Evolutionary conservation across 2,329 filamentous ascomycete species (phyloP), one percentile per base, ranked within the genome.

Genomic region (Aspergillus calidoustus): DNA sequence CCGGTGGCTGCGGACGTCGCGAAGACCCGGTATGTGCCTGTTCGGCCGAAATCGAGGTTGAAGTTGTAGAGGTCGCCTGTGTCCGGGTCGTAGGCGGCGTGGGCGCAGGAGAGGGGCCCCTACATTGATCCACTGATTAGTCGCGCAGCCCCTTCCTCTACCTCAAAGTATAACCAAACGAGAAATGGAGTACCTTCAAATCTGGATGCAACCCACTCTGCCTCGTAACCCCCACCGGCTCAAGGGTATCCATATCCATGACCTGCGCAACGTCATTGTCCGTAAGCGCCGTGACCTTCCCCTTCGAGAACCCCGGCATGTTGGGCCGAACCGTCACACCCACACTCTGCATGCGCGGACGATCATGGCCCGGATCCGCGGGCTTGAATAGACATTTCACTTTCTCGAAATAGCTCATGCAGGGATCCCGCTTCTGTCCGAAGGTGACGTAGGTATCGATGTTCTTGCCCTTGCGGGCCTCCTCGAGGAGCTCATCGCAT

Each of bases 41-140:
- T 71, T 0, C 73, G 75, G 0, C 87, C 88, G 22, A 91, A 73
- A 0, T 87, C 83, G 11, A 93, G 83, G 70, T 94, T 94, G 78
- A 86, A 93, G 76, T 94, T 94, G 82, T 86, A 93, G 4, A 90
- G 70, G 65, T 94, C 91, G 9, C 91, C 91, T 0, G 87, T 92
- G 0, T 76, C 74, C 0, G 88, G 89, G 71, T 93, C 91, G 1
- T 84, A 82, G 60, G 88, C 86, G 0, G 88, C 86, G 71, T 95
- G 91, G 0, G 91, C 86, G 48, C 85, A 88, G 2, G 88, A 89
- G 15, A 91, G 73, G 0, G 84, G 85, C 0, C 91, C 91, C 25
- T 81, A 23, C 17, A 19, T 13, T 23, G 4, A 28, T 15, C 11
- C 17, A 1, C 8, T 2, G 4, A 28, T 44, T 13, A 22, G 22